Conservation (phyloP, 768 basidiomycete genomes). For the Rhizopogon vulgaris region DNA sequence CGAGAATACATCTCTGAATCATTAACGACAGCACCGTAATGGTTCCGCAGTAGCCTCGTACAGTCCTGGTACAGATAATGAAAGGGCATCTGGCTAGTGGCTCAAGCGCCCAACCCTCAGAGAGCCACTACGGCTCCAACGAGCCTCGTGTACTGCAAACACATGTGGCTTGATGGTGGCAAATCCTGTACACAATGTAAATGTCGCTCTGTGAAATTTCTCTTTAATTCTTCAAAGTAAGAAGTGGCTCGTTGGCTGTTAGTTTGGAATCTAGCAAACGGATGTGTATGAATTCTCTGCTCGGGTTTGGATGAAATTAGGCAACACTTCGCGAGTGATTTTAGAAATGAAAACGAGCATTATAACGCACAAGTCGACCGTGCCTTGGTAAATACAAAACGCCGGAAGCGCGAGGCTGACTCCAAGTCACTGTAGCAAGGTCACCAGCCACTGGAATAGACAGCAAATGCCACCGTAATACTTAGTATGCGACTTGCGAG, state of each 20-base stretch:
- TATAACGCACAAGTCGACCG: too few relatives aligned
- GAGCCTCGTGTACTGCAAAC: background rate
- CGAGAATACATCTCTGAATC: background rate
- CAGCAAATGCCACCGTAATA: too few relatives aligned
- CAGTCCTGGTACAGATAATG: too few relatives aligned
- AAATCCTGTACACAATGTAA: background rate
- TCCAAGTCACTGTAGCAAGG: too few relatives aligned
- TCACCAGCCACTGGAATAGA: too few relatives aligned
- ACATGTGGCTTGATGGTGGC: background rate
- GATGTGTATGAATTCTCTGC: background rate
- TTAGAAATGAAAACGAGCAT: background rate
- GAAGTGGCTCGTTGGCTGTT: background rate
- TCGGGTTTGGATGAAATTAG: background rate
- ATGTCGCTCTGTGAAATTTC: background rate
- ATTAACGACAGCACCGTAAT: too few relatives aligned
- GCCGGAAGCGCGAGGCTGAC: too few relatives aligned
- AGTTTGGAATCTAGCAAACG: background rate
- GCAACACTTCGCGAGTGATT: background rate
- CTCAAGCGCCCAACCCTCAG: too few relatives aligned
- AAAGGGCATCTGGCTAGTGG: too few relatives aligned
- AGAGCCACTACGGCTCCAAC: background rate
- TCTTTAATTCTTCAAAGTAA: background rate
- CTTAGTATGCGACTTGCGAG: too few relatives aligned
- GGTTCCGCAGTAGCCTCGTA: too few relatives aligned
- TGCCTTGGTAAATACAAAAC: too few relatives aligned